Evolutionary conservation across 257 asterid genomes (phyloP), one percentile per base, ranked within the genome.

Genomic region (Solanum raphanifolium): DNA sequence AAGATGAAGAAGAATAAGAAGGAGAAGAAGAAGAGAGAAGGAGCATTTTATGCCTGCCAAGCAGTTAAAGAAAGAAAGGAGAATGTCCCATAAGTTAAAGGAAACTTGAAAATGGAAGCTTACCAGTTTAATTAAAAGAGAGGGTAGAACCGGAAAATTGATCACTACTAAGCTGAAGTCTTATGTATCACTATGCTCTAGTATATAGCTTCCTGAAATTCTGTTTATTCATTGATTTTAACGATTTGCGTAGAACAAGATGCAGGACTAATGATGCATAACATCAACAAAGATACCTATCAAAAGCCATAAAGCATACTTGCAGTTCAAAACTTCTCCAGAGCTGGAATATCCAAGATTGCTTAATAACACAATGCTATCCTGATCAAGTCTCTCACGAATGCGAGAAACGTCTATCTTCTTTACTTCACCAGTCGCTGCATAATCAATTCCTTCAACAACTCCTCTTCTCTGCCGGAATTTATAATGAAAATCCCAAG

Each of bases 261-360:
- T 66, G 36, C 60, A 60, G 16, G 27, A 34, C 69, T 7, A 79
- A 62, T 84, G 87, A 89, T 83, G 86, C 92, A 71, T 73, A 76
- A 86, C 79, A 87, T 75, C 90, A 93, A 93, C 93, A 90, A 90
- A 93, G 92, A 91, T 91, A 93, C 95, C 94, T 91, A 95, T 82
- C 29, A 88, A 92, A 92, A 91, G 87, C 66, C 93, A 92, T 88
- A 90, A 88, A 92, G 92, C 98, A 90, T 94, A 96, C 99, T 95
- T 96, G 99, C 99, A 96, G 93, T 96, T 95, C 87, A 96, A 91
- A 83, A 93, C 98, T 93, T 93, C 98, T 46, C 98, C 98, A 31
- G 99, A 95, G 91, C 99, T 96, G 90, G 99, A 96, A 94, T 94
- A 95, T 75, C 97, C 98, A 75, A 96, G 97, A 92, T 95, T 95